Evolutionary conservation across 1,284 basidiomycete genomes (phyloP), one percentile per base, ranked within the genome.

Genomic region (Pyrrhoderma noxium): DNA sequence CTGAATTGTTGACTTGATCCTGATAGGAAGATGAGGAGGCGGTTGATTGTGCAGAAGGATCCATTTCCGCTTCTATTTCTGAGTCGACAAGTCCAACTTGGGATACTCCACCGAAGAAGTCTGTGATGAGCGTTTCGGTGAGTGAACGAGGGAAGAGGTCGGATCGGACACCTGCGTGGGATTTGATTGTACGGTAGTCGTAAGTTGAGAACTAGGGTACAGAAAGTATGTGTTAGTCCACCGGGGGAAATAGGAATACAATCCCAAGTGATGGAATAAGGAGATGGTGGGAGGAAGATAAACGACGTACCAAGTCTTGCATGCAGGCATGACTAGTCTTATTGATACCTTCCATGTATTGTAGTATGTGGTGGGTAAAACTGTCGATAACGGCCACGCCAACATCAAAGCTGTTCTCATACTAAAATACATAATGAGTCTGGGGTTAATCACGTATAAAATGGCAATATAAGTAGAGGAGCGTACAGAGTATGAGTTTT

Each of bases 381-480:
- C 86, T 81, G 63, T 99, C 96, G 55, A 98, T 97, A 48, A 99
- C 90, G 0, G 94, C 87, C 0, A 98, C 89, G 2, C 96, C 96
- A 36, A 99, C 84, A 57, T 97, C 93, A 40, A 81, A 71, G 69
- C 99, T 95, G 59, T 89, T 90, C 64, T 92, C 88, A 62, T 98
- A 85, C 89, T 95, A 59, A 1, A 52, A 39, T 7, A 13, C 13
- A 16, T n/a, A n/a, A 18, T 27, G 35, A 50, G 42, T 27, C 47
- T 41, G 40, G 19, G 45, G 27, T 23, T 19, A 16, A 9, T 38
- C 41, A 36, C 53, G 14, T 3, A 25, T 13, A 49, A 45, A 47
- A 21, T 13, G 38, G 19, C 22, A 34, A 46, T 31, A 38, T 14
- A 42, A 27, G 52, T 31, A 16, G 3, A 40, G 8, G 31, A 35